Conservation (phyloP, 2,329 filamentous ascomycete species). For the Trichophyton rubrum region DNA sequence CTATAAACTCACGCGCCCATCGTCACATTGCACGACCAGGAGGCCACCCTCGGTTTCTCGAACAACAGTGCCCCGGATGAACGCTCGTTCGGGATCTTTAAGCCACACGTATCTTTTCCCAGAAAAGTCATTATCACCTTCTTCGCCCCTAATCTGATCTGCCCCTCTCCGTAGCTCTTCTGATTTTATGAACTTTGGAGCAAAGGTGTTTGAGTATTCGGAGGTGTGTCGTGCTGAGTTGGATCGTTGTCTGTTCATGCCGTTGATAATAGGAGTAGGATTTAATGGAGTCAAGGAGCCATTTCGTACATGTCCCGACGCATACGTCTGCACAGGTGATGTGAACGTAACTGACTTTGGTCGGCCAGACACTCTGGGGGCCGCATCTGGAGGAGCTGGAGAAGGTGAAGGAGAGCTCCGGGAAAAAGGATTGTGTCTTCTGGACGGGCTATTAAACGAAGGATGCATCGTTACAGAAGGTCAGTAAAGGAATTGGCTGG, state of each 20-base stretch:
- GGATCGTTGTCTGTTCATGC: constrained; percentile 35
- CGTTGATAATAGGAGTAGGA: constrained; percentile 32
- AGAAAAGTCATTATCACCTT: constrained; percentile 97
- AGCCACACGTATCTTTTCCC: constrained; percentile 98
- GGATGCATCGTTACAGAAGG: constrained; percentile 35
- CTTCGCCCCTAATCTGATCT: constrained; percentile 56
- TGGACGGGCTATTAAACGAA: constrained; percentile 52
- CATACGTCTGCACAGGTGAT: constrained; percentile 37
- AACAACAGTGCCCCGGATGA: constrained; percentile 84
- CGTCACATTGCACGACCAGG: constrained; percentile 81
- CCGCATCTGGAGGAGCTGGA: constrained; percentile 37
- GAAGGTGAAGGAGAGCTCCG: constrained; percentile 55
- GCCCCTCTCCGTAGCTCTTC: constrained; percentile 56
- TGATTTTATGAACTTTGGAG: constrained; percentile 86
- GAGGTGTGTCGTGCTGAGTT: constrained; percentile 53
- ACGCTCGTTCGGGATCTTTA: constrained; percentile 72
- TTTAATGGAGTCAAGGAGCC: constrained; percentile 54
- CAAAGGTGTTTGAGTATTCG: constrained; percentile 64
- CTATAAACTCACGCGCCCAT: constrained; percentile 54
- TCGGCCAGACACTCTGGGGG: constrained; percentile 33
- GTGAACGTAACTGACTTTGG: constrained; percentile 67
- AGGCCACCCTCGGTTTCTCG: constrained; percentile 60
- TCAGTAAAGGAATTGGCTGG: background rate
- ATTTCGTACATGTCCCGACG: constrained; percentile 51
- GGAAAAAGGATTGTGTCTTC: constrained; percentile 69